Conservation (phyloP, 345 rosid species). For the Dipteronia dyeriana region DNA sequence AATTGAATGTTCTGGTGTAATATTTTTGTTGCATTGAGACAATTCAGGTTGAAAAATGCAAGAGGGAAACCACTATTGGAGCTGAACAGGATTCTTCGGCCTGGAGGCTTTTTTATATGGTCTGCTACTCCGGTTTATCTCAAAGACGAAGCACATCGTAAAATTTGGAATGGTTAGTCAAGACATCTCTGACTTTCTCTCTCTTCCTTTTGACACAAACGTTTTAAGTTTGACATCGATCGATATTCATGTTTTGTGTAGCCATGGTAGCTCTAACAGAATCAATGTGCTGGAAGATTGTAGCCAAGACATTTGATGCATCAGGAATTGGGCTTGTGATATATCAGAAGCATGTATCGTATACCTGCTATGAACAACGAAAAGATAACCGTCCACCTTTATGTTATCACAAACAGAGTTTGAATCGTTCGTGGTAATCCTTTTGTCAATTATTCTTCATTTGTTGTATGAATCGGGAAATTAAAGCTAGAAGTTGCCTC, state of each 20-base stretch:
- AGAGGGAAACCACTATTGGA: slow-evolving; percentile 94
- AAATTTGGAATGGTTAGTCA: slow-evolving; percentile 63
- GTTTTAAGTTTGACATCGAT: neutral
- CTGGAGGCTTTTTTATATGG: slow-evolving; percentile 95
- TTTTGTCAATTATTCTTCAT: neutral
- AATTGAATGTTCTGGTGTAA: slow-evolving; percentile 10
- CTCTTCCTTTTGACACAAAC: neutral
- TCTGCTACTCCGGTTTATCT: slow-evolving; percentile 94
- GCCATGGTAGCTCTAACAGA: slow-evolving; percentile 75
- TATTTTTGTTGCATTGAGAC: neutral
- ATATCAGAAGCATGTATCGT: slow-evolving; percentile 72
- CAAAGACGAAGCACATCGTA: slow-evolving; percentile 59
- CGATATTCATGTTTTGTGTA: slow-evolving; percentile 36
- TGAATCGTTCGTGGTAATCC: slow-evolving; percentile 58
- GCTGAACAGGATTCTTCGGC: slow-evolving; percentile 88
- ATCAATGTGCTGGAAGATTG: slow-evolving; percentile 83
- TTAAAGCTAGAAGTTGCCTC: neutral
- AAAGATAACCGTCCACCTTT: slow-evolving; percentile 59
- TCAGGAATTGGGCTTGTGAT: slow-evolving; percentile 81
- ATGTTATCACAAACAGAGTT: slow-evolving; percentile 48
- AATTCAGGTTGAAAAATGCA: slow-evolving; percentile 30
- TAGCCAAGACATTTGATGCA: slow-evolving; percentile 60
- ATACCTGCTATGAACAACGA: slow-evolving; percentile 67
- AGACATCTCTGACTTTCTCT: slow-evolving; percentile 11
- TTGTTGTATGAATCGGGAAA: neutral